Evolutionary conservation across 371 early-diverging fungal species (phyloP).

Genomic region (Rhizopus delemar): DNA sequence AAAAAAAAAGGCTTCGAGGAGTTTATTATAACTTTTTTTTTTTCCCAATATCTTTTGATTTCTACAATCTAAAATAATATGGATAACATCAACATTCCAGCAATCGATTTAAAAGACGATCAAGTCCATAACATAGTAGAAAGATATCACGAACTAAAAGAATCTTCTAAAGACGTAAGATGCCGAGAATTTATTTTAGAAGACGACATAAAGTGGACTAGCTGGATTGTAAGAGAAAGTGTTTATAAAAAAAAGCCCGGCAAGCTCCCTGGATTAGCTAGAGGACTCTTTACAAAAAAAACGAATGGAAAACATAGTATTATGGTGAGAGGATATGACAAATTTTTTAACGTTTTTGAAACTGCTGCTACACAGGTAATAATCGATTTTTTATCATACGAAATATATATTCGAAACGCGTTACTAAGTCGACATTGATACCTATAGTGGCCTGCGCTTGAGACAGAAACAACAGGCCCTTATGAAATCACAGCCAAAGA

Average conservation of each 20-base stretch:
- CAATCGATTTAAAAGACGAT: conserved; percentile 9
- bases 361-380: conserved; percentile 53
- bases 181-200: conserved; percentile 27
- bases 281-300: conserved; percentile 78
- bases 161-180: conserved; percentile 23
- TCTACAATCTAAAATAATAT: neutral
- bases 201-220: conserved; percentile 30
- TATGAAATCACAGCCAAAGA: conserved; percentile 93
- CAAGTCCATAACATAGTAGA: conserved; percentile 20
- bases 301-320: conserved; percentile 48
- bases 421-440: neutral
- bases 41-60: neutral
- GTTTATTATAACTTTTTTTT: neutral
- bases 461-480: conserved; percentile 72
- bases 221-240: conserved; percentile 48
- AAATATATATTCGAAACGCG: neutral
- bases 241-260: conserved; percentile 60
- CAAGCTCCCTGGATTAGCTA: conserved; percentile 72
- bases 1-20: neutral
- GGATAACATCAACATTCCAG: conserved; percentile 12
- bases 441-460: conserved; percentile 58
- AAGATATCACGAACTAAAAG: conserved; percentile 18
- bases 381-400: neutral
- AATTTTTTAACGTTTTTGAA: conserved; percentile 88
- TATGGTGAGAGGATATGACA: conserved; percentile 89